phyloP scores from a whole-genome alignment of 2,329 filamentous ascomycete species.

The Colletotrichum coccodes region DNA sequence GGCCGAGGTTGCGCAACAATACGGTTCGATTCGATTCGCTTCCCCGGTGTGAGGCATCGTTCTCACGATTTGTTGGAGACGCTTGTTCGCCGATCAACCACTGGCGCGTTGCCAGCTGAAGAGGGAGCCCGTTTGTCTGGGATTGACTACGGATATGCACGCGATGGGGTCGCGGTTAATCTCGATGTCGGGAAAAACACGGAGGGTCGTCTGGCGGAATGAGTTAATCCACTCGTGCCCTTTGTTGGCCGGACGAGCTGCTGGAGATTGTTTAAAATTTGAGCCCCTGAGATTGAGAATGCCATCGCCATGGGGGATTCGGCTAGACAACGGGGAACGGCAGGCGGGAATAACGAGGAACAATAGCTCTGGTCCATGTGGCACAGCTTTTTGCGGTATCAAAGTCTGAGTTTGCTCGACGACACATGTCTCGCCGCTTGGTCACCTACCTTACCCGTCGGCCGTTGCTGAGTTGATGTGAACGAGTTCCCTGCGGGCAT shows the following conservation, averaged over 20 bases:
- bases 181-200: conserved; percentile 20
- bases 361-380: background rate
- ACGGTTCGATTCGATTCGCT: background rate
- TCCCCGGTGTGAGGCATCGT: conserved; percentile 2
- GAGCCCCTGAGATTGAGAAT: conserved; percentile 22
- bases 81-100: conserved; percentile 10
- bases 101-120: background rate
- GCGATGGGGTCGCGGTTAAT: background rate
- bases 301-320: conserved; percentile 13
- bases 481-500: background rate
- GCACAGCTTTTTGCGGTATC: background rate
- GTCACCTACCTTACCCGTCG: background rate
- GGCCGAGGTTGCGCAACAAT: conserved; percentile 7
- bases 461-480: conserved; percentile 17
- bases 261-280: conserved; percentile 21
- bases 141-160: conserved; percentile 1
- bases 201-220: conserved; percentile 22
- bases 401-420: background rate
- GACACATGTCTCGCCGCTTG: background rate
- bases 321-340: background rate
- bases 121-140: conserved; percentile 14
- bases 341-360: background rate
- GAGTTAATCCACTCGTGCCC: conserved; percentile 18
- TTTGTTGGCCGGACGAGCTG: conserved; percentile 25
- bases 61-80: background rate